phyloP scores from a whole-genome alignment of 441 rosid genomes.

The Syzygium malaccense region DNA sequence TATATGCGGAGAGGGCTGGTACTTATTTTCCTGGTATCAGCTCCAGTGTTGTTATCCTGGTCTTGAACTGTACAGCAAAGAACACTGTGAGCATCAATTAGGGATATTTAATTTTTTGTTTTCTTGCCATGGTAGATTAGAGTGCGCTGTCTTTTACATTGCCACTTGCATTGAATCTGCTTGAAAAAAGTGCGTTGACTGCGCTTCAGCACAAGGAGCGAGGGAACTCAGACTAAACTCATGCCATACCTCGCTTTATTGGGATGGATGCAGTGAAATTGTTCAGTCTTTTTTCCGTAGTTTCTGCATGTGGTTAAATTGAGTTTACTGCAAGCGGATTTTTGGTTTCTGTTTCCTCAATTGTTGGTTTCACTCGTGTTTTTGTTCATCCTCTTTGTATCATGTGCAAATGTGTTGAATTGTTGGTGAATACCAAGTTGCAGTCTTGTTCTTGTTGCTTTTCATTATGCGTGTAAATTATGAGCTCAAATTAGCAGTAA shows the following conservation, averaged over 20 bases:
- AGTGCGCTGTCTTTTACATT: not conserved
- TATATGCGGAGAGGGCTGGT: slow-evolving; percentile 14
- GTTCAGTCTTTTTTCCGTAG: not conserved
- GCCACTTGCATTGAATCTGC: not conserved
- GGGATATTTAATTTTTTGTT: not conserved
- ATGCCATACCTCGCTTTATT: not conserved
- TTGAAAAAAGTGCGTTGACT: not conserved
- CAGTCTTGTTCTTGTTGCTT: not conserved
- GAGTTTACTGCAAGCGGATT: not conserved
- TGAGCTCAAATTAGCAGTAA: not conserved
- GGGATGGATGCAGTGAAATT: not conserved
- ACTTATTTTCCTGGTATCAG: slow-evolving; percentile 24
- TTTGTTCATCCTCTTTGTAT: not conserved
- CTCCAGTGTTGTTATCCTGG: slow-evolving; percentile 5
- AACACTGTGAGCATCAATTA: not conserved
- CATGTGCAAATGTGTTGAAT: not conserved
- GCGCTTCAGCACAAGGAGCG: not conserved
- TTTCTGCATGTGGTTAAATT: not conserved
- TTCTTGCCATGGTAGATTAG: not conserved
- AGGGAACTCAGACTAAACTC: not conserved
- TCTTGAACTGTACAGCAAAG: not conserved
- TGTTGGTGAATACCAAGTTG: not conserved
- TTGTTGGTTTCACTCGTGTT: not conserved
- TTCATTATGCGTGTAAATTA: not conserved
- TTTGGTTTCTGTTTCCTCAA: not conserved